phyloP scores from a whole-genome alignment of 1,284 basidiomycete species.

The Termitomyces sp. region DNA sequence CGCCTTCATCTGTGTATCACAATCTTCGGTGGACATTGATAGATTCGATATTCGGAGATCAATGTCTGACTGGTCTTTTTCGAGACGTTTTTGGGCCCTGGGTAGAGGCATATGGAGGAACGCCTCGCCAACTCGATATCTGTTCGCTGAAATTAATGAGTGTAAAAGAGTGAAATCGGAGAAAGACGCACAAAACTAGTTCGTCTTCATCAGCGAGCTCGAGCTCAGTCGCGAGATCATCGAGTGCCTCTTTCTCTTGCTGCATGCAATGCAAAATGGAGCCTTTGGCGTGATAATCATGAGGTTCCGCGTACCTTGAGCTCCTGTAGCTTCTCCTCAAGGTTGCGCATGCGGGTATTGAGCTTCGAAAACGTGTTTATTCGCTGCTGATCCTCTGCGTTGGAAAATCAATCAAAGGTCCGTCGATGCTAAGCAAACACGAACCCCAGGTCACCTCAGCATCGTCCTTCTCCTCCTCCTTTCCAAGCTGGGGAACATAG shows the following conservation, averaged over 20 bases:
- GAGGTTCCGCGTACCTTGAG: conserved; percentile 53
- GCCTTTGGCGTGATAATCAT: not conserved
- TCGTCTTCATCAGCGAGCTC: conserved; percentile 87
- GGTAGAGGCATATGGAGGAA: conserved; percentile 77
- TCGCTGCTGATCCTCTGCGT: conserved; percentile 83
- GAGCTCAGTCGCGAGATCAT: conserved; percentile 83
- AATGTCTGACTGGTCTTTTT: conserved; percentile 62
- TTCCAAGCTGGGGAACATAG: conserved; percentile 45
- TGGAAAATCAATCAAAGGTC: conserved; percentile 9
- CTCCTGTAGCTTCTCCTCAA: conserved; percentile 68
- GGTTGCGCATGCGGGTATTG: conserved; percentile 70
- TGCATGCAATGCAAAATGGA: conserved; percentile 25
- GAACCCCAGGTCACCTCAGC: conserved; percentile 90
- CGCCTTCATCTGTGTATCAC: conserved; percentile 83
- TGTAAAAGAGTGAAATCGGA: not conserved
- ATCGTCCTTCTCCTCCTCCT: conserved; percentile 78
- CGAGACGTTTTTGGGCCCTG: conserved; percentile 72
- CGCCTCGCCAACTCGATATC: conserved; percentile 88
- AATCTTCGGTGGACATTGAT: conserved; percentile 57
- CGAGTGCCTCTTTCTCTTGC: conserved; percentile 91
- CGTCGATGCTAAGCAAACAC: not conserved
- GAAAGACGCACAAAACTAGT: conserved; percentile 56
- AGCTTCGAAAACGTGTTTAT: conserved; percentile 94
- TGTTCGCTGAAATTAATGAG: conserved; percentile 23
- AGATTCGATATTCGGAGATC: conserved; percentile 56